Base-by-base conservation (phyloP, 768 basidiomycete species). In the Leccinum longicurvipes region DNA sequence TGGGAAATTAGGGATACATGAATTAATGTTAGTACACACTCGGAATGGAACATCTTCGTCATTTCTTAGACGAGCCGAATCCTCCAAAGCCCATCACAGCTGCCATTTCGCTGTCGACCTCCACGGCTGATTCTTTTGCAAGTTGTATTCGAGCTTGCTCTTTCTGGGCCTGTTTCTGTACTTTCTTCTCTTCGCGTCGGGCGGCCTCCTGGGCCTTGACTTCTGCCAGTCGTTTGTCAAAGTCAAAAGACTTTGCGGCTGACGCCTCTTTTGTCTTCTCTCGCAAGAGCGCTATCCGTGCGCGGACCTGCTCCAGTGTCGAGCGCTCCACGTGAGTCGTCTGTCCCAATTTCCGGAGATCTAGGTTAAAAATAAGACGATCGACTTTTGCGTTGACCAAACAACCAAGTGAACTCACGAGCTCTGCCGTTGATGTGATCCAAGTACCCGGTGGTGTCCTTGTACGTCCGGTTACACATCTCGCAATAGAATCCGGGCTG, bases 401-500 rank as follows among this genome's bases (percentile, higher is more conserved):
- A 36, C 7, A 17, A 2, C 42, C n/a, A 53, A 2, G 6, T 48
- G 50, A 9, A 83, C 93, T 65, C 70, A 98, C 96, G 96, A 52
- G 84, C 84, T 77, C 94, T 81, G 56, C 93, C 87, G 73, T 99
- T 99, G 54, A 99, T 83, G 67, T 99, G 97, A 68, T 98, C 95
- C 47, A 99, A 76, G 69, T 98, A 98, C 10, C 85, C 91, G n/a
- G 85, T 80, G 50, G 85, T 93, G 66, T 99, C 97, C 72, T 96
- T 97, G 74, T 93, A 91, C 15, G 89, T 96, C 62, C 93, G 79
- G 62, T 83, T 88, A 71, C 97, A 99, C 9, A 88, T 74, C 67
- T 96, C 94, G 67, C 97, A 99, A 72, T 82, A 89, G 74, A 97
- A 99, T 0, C 94, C 94, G 23, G 94, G 93, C 59, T 93, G 87